Percentiles rank a stretch among this genome's conserved stretches.
phyloP scores from a whole-genome alignment of 164 flowering plant species.

The Amborella trichopoda region DNA sequence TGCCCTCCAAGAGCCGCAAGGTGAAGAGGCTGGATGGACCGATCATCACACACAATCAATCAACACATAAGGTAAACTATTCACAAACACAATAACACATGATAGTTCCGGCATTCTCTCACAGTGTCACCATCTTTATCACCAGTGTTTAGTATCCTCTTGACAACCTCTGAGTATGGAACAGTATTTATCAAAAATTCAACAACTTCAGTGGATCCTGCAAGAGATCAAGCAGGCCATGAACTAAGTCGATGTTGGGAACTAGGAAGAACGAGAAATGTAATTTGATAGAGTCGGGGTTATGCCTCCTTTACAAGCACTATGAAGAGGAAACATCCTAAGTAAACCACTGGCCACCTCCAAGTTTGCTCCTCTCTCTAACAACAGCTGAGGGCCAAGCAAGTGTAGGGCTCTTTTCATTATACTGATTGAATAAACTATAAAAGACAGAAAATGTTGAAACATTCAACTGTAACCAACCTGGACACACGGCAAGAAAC shows the following conservation, averaged over 20 bases:
- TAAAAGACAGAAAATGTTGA: not conserved
- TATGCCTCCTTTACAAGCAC: constrained; percentile 93
- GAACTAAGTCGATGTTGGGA: no score
- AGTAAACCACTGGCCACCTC: constrained; percentile 80
- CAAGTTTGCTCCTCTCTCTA: constrained; percentile 76
- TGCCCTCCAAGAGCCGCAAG: constrained; percentile 92
- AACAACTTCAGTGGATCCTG: constrained; percentile 69
- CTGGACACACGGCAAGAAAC: constrained; percentile 62
- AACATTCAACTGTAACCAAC: constrained; percentile 14
- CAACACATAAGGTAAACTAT: no score
- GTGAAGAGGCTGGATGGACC: constrained; percentile 60
- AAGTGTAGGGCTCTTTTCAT: not conserved
- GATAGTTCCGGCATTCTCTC: constrained; percentile 26
- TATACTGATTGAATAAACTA: not conserved
- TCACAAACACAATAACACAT: not conserved
- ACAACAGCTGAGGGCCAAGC: constrained; percentile 38
- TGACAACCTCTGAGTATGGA: constrained; percentile 23
- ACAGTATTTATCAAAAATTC: constrained; percentile 45
- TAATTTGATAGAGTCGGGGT: not conserved
- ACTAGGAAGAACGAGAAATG: not conserved
- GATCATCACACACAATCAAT: not conserved
- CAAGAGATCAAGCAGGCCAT: no score
- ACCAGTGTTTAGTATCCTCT: constrained; percentile 57
- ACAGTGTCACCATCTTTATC: constrained; percentile 90
- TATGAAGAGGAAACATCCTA: constrained; percentile 92